Conservation (phyloP, 2,329 filamentous ascomycete species). For the Penicillium oxalicum region DNA sequence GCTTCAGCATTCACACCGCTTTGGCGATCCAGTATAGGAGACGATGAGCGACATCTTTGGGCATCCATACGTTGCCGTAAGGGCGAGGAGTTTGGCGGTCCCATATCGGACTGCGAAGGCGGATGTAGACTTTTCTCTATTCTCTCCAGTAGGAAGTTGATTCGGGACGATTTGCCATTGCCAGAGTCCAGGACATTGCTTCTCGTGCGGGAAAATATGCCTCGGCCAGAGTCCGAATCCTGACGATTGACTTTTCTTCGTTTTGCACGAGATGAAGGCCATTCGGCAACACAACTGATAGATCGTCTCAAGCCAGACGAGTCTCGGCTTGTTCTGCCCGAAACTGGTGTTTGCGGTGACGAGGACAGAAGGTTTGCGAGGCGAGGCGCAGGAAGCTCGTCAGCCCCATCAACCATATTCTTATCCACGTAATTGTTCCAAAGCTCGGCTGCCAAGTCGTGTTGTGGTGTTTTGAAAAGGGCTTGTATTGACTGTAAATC, state of each 20-base stretch:
- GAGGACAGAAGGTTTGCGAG: conserved; percentile 63
- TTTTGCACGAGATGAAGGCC: conserved; percentile 58
- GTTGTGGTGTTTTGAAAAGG: conserved; percentile 59
- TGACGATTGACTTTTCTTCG: conserved; percentile 54
- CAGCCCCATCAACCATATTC: conserved; percentile 40
- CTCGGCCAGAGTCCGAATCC: conserved; percentile 42
- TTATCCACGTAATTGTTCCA: conserved; percentile 68
- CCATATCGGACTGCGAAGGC: conserved; percentile 20
- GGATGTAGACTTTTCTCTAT: conserved; percentile 51
- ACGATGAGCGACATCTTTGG: conserved; percentile 27
- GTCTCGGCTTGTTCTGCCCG: conserved; percentile 36
- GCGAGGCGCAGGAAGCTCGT: conserved; percentile 50
- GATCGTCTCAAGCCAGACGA: conserved; percentile 55
- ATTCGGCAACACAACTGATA: conserved; percentile 63
- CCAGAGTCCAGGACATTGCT: conserved; percentile 37
- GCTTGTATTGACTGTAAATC: conserved; percentile 56
- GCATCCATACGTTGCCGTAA: conserved; percentile 31
- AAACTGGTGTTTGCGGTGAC: conserved; percentile 60
- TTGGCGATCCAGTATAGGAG: conserved; percentile 25
- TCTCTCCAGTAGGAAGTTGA: conserved; percentile 59
- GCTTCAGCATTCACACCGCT: conserved; percentile 1
- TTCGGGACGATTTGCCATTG: conserved; percentile 40
- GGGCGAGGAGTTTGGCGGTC: conserved; percentile 42
- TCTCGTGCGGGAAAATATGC: conserved; percentile 38
- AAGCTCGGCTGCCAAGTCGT: conserved; percentile 66